Conservation (phyloP, 495 filamentous ascomycete species). For the Pseudoneurospora amorphoporcata region DNA sequence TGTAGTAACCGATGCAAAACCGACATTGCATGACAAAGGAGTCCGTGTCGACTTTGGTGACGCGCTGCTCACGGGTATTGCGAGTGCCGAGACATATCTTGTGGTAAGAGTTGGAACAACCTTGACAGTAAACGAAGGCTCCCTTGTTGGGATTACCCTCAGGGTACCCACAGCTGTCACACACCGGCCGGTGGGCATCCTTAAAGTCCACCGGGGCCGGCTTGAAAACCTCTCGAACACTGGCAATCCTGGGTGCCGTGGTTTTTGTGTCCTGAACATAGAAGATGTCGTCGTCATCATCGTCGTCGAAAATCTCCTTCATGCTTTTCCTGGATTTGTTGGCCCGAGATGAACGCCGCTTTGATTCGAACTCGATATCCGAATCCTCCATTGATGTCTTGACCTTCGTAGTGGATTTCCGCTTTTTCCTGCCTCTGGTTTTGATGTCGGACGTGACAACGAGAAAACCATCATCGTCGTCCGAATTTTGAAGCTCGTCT, state of each 20-base stretch:
- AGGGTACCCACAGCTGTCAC: slow-evolving; percentile 58
- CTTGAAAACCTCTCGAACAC: slow-evolving; percentile 61
- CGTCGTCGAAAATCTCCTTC: slow-evolving; percentile 47
- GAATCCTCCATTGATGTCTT: slow-evolving; percentile 11
- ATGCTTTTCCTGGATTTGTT: slow-evolving; percentile 44
- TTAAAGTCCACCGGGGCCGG: slow-evolving; percentile 50
- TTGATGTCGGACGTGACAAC: slow-evolving; percentile 30
- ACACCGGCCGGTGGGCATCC: slow-evolving; percentile 53
- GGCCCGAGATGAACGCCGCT: slow-evolving; percentile 42
- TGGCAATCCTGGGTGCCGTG: slow-evolving; percentile 40
- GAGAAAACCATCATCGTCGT: slow-evolving; percentile 22
- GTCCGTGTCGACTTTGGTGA: slow-evolving; percentile 73
- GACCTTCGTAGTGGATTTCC: background rate
- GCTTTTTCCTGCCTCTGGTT: slow-evolving; percentile 5
- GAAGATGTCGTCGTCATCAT: slow-evolving; percentile 42
- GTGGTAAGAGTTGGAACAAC: slow-evolving; percentile 77
- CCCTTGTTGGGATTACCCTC: slow-evolving; percentile 44
- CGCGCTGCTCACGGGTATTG: slow-evolving; percentile 67
- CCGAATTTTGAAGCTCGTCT: slow-evolving; percentile 33
- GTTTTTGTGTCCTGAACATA: slow-evolving; percentile 51
- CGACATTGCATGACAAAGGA: slow-evolving; percentile 85
- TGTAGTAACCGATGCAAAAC: slow-evolving; percentile 60
- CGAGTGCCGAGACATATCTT: slow-evolving; percentile 70
- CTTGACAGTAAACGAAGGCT: slow-evolving; percentile 74
- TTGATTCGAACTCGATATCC: slow-evolving; percentile 36